These are phyloP conservation scores for Leishmania guyanensis DNA, from an alignment of 208 protist genomes.

Conservation along the genomic window DNA sequence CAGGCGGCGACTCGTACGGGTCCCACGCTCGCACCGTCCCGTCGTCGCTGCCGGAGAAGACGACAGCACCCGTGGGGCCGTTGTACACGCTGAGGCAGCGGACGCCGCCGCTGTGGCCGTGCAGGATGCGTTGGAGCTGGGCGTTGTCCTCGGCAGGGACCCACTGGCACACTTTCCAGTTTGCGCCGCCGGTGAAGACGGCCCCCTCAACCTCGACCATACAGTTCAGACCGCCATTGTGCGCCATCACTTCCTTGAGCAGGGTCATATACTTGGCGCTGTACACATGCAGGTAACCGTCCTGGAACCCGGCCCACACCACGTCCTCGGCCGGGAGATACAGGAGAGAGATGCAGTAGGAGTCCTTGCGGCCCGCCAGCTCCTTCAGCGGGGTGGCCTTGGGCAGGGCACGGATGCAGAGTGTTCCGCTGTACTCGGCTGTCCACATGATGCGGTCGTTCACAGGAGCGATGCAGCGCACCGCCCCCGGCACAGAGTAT, in stretches of 20 bases:
- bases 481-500: slow-evolving; percentile 50
- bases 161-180: slow-evolving; percentile 85
- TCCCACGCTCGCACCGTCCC: slow-evolving; percentile 80
- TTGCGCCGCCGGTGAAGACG: slow-evolving; percentile 76
- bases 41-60: slow-evolving; percentile 87
- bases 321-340: slow-evolving; percentile 44
- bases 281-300: slow-evolving; percentile 83
- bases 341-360: slow-evolving; percentile 66
- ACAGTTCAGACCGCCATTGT: slow-evolving; percentile 29
- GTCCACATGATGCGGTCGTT: slow-evolving; percentile 81
- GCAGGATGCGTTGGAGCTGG: slow-evolving; percentile 49
- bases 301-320: slow-evolving; percentile 79
- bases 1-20: slow-evolving; percentile 42
- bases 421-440: slow-evolving; percentile 63
- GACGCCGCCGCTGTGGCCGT: slow-evolving; percentile 70
- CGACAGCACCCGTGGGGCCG: slow-evolving; percentile 57
- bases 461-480: slow-evolving; percentile 53
- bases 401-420: slow-evolving; percentile 67
- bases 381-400: slow-evolving; percentile 63
- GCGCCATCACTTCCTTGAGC: slow-evolving; percentile 40
- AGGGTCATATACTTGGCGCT: slow-evolving; percentile 43
- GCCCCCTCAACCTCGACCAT: slow-evolving; percentile 52
- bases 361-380: slow-evolving; percentile 45
- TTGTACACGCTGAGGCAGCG: slow-evolving; percentile 56
- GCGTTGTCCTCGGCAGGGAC: slow-evolving; percentile 19